phyloP scores from a whole-genome alignment of 176 grass and related monocot species.

The Luzula sylvatica region DNA sequence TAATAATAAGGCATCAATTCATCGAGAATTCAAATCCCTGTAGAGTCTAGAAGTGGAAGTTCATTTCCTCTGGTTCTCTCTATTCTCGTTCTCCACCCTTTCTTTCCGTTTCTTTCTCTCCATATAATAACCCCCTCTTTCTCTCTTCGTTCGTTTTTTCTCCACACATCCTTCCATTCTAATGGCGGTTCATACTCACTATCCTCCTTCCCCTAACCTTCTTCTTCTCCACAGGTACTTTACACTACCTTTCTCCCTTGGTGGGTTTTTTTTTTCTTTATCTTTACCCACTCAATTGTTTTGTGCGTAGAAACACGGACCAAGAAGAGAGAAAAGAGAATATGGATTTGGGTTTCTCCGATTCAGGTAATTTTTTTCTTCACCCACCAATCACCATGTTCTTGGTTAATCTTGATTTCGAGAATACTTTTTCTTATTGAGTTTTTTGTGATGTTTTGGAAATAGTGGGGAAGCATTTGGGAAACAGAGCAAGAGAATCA shows the following conservation, averaged over 20 bases:
- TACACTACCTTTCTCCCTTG: no score
- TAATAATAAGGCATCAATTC: no score
- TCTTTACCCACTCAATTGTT: background rate
- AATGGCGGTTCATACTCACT: constrained; percentile 23
- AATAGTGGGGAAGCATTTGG: constrained; percentile 12
- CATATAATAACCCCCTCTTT: background rate
- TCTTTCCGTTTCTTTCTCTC: background rate
- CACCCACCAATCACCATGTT: background rate
- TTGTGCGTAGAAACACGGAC: background rate
- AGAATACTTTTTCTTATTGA: background rate
- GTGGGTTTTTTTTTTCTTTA: background rate
- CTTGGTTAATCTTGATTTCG: background rate
- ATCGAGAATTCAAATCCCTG: constrained; percentile 1
- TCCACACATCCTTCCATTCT: background rate
- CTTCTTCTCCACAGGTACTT: constrained; percentile 22
- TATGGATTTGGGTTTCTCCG: constrained; percentile 16
- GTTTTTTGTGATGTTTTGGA: background rate
- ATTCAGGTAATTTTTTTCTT: constrained; percentile 10
- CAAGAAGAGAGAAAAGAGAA: constrained; percentile 11
- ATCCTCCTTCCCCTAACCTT: constrained; percentile 14
- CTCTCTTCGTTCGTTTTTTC: background rate
- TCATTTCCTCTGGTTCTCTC: background rate
- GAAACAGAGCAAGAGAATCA: constrained; percentile 12
- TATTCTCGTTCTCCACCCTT: background rate
- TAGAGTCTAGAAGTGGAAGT: background rate